Percentiles rank a stretch among this genome's conserved stretches.
phyloP scores from a whole-genome alignment of 106 monocot species.

The Alisma plantagoaquatica region DNA sequence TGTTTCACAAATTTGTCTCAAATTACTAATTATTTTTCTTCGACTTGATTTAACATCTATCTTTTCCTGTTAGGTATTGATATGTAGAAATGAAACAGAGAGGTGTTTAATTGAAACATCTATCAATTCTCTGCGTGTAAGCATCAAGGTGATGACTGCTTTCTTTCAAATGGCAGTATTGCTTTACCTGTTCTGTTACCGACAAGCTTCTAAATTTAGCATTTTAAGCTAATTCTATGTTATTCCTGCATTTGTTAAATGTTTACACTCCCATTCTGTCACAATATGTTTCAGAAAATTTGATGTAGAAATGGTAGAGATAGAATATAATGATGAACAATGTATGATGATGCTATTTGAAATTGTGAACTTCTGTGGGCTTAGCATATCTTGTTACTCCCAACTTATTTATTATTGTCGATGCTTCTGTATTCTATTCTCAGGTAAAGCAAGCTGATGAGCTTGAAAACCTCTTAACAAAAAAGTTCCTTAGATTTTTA shows the following conservation, averaged over 20 bases:
- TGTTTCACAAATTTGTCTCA: too few relatives aligned
- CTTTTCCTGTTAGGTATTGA: conserved; percentile 53
- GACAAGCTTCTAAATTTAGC: too few relatives aligned
- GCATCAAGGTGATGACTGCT: conserved; percentile 75
- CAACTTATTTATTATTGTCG: too few relatives aligned
- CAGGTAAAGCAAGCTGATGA: conserved; percentile 97
- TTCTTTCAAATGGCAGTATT: too few relatives aligned
- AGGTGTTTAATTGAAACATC: conserved; percentile 97
- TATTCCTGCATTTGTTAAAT: too few relatives aligned
- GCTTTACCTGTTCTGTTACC: too few relatives aligned
- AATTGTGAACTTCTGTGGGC: neutral
- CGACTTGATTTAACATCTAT: neutral
- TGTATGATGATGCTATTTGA: neutral
- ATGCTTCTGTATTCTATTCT: conserved; percentile 2
- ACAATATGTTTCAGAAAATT: too few relatives aligned
- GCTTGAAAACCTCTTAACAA: conserved; percentile 87
- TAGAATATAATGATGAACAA: neutral
- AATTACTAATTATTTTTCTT: too few relatives aligned
- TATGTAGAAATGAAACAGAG: conserved; percentile 95
- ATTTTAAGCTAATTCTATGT: too few relatives aligned
- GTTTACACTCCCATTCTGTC: too few relatives aligned
- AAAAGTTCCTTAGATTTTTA: conserved; percentile 95
- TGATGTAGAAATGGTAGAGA: too few relatives aligned
- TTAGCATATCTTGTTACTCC: too few relatives aligned
- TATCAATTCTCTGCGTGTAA: conserved; percentile 93